A percentile compares a stretch with the other conserved stretches of the same genome.
These are phyloP conservation scores for Trichoderma parareesei DNA, from an alignment of 495 filamentous ascomycete species.

Conservation along the genomic window DNA sequence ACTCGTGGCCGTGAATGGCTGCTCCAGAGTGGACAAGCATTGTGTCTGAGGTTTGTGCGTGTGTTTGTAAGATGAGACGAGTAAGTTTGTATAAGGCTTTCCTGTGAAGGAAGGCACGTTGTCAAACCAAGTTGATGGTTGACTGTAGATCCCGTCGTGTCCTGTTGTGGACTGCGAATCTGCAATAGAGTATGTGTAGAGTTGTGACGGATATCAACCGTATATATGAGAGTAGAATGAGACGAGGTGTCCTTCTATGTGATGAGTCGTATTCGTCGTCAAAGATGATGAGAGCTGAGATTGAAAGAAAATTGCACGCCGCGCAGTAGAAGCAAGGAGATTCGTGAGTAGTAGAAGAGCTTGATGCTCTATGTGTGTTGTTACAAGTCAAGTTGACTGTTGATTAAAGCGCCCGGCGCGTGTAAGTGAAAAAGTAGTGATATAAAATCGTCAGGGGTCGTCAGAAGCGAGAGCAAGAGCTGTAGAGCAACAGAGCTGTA, in stretches of 20 bases:
- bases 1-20: constrained; percentile 49
- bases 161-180: background rate
- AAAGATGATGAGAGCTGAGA: background rate
- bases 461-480: background rate
- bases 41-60: background rate
- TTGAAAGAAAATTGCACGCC: background rate
- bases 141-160: background rate
- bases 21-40: constrained; percentile 46
- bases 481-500: background rate
- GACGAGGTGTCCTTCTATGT: background rate
- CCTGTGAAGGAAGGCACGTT: background rate
- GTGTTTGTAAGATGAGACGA: background rate
- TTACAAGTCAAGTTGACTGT: background rate
- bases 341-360: background rate
- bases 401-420: background rate
- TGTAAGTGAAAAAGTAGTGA: background rate
- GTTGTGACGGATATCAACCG: background rate
- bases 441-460: background rate
- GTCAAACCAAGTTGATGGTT: background rate
- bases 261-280: constrained; percentile 7
- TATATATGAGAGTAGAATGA: background rate
- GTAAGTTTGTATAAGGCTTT: background rate
- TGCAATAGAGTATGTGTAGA: background rate
- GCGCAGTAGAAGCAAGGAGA: background rate
- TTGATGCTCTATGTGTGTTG: background rate